phyloP scores from a whole-genome alignment of 805 yeast genomes.

The Cyberlindnera mycetangii region DNA sequence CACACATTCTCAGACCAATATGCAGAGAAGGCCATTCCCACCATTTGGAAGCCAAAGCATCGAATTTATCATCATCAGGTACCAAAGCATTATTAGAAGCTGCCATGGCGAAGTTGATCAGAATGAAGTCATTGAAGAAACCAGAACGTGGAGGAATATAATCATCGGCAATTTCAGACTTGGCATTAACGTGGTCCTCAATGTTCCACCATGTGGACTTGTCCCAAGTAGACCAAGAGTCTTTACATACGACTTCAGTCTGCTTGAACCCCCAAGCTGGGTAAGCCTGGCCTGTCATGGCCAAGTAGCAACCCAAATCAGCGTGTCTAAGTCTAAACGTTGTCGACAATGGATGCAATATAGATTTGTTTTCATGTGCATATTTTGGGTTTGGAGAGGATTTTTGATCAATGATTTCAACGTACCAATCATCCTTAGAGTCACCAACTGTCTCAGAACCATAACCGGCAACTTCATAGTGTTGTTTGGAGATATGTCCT shows the following conservation, averaged over 20 bases:
- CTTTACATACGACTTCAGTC: conserved; percentile 72
- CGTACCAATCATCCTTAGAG: conserved; percentile 82
- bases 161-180: conserved; percentile 51
- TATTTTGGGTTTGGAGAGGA: conserved; percentile 33
- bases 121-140: conserved; percentile 70
- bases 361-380: conserved; percentile 46
- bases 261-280: conserved; percentile 88
- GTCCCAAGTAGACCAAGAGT: conserved; percentile 54
- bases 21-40: conserved; percentile 87
- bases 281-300: conserved; percentile 64
- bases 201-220: conserved; percentile 89
- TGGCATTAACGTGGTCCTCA: conserved; percentile 62
- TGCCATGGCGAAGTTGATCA: conserved; percentile 81
- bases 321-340: conserved; percentile 66
- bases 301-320: conserved; percentile 67
- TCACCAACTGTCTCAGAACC: conserved; percentile 75
- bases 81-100: conserved; percentile 79
- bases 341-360: conserved; percentile 73
- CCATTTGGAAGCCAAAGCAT: conserved; percentile 64
- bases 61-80: conserved; percentile 74
- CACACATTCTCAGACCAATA: conserved; percentile 72
- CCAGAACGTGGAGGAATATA: conserved; percentile 62
- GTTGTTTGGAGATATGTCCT: conserved; percentile 66
- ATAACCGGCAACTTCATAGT: conserved; percentile 86
- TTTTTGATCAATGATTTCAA: conserved; percentile 71